Conservation (phyloP, 371 early-diverging fungal genomes). For the Catenaria anguillulae region DNA sequence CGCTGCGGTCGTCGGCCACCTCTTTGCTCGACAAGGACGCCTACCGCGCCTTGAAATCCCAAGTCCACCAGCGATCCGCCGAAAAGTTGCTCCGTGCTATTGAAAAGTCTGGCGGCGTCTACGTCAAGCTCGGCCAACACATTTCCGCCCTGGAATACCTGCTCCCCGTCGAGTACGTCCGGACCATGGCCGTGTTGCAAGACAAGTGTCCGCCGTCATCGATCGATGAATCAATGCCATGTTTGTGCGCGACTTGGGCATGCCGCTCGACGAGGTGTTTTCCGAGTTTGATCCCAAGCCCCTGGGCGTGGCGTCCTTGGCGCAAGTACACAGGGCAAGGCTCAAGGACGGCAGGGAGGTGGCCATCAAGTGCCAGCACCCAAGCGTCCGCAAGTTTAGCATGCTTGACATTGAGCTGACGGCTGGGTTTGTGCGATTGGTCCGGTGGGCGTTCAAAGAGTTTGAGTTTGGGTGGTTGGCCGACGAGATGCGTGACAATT, state of each 20-base stretch:
- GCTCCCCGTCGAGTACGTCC: conserved; percentile 77
- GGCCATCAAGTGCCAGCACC: conserved; percentile 88
- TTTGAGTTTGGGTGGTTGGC: conserved; percentile 85
- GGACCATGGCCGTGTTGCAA: conserved; percentile 68
- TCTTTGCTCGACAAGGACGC: conserved; percentile 8
- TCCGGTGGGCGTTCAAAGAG: conserved; percentile 58
- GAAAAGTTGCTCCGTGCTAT: conserved; percentile 37
- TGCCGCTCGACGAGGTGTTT: conserved; percentile 43
- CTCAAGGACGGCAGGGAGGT: conserved; percentile 42
- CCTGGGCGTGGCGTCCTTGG: conserved; percentile 61
- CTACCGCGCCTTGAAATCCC: conserved; percentile 5
- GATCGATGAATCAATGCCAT: conserved; percentile 45
- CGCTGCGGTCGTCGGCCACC: conserved; percentile 22
- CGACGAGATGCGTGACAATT: conserved; percentile 63
- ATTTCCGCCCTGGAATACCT: conserved; percentile 67
- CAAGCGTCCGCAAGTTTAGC: conserved; percentile 51
- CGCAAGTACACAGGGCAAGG: conserved; percentile 64
- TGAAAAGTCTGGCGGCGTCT: conserved; percentile 64
- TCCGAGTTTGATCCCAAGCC: conserved; percentile 54
- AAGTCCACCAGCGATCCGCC: conserved; percentile 32
- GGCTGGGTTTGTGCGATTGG: conserved; percentile 38
- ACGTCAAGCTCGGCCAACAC: conserved; percentile 86
- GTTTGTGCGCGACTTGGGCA: conserved; percentile 52
- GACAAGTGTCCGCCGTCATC: conserved; percentile 65
- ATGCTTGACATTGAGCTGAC: conserved; percentile 64